Percentiles rank a stretch among this genome's conserved stretches.
Evolutionary conservation across 495 filamentous ascomycete species (phyloP).

Genomic region (Talaromyces proteolyticus): DNA sequence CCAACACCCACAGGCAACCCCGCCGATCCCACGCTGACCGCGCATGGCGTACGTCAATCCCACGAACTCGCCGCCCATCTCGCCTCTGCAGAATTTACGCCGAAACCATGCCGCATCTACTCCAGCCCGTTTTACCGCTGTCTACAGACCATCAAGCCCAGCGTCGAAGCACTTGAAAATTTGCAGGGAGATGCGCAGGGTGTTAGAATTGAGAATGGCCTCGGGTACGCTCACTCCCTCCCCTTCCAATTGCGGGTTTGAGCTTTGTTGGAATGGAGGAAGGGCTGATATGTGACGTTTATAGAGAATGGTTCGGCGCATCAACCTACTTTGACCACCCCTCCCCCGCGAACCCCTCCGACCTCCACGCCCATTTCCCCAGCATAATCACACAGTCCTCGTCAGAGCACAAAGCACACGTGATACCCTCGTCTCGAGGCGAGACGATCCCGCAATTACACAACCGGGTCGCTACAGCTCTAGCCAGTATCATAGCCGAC

Average conservation of each 20-base stretch:
- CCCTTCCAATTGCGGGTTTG: too few species aligned
- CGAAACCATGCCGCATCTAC: constrained; percentile 63
- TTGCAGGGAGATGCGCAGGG: constrained; percentile 22
- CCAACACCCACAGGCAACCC: constrained; percentile 78
- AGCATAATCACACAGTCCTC: constrained; percentile 27
- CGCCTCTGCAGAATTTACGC: constrained; percentile 52
- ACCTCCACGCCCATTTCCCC: constrained; percentile 61
- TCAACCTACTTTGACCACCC: constrained; percentile 72
- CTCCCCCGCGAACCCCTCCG: constrained; percentile 53
- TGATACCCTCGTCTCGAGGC: constrained; percentile 62
- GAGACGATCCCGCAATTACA: constrained; percentile 77
- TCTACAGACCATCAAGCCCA: constrained; percentile 76
- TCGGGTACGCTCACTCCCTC: constrained; percentile 46
- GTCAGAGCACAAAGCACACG: constrained; percentile 52
- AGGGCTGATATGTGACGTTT: neutral
- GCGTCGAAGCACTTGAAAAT: constrained; percentile 46
- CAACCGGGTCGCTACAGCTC: constrained; percentile 64
- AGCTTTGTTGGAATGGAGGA: too few species aligned
- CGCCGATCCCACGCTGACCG: constrained; percentile 79
- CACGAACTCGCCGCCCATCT: constrained; percentile 68
- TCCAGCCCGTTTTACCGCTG: constrained; percentile 88
- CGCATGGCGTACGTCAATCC: constrained; percentile 80
- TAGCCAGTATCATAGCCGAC: constrained; percentile 63
- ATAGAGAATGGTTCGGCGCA: constrained; percentile 82
- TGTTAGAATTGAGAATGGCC: constrained; percentile 66